phyloP scores from a whole-genome alignment of 2,329 filamentous ascomycete genomes.

The Exophiala xenobiotica region DNA sequence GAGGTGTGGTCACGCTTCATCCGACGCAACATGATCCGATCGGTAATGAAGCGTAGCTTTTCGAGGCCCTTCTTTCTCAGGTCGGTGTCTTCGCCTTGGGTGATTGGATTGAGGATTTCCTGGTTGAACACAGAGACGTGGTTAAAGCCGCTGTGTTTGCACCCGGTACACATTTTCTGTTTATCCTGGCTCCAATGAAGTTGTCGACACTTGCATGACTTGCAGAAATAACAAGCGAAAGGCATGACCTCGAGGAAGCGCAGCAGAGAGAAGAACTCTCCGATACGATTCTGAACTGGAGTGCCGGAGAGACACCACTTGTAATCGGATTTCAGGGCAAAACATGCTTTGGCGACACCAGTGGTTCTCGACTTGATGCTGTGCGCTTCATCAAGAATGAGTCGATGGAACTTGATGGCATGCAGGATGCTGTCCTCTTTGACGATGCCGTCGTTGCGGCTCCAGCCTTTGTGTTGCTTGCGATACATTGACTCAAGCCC shows the following conservation, averaged over 20 bases:
- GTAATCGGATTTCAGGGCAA: constrained; percentile 80
- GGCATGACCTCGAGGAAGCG: constrained; percentile 86
- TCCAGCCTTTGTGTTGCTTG: constrained; percentile 89
- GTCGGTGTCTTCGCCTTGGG: constrained; percentile 53
- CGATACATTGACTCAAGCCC: constrained; percentile 86
- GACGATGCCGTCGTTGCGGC: constrained; percentile 72
- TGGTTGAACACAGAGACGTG: constrained; percentile 88
- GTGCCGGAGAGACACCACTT: constrained; percentile 97
- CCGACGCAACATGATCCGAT: constrained; percentile 91
- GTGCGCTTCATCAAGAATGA: constrained; percentile 93
- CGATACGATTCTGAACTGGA: constrained; percentile 93
- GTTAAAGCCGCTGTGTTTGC: constrained; percentile 64
- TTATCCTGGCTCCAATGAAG: constrained; percentile 81
- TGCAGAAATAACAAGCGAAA: constrained; percentile 93
- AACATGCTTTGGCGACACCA: constrained; percentile 91
- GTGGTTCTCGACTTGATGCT: constrained; percentile 83
- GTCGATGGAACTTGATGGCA: constrained; percentile 79
- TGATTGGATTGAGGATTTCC: constrained; percentile 81
- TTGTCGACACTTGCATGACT: constrained; percentile 74
- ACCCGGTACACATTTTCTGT: constrained; percentile 68
- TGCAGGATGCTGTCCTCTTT: constrained; percentile 81
- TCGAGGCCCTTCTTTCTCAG: constrained; percentile 69
- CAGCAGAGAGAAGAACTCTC: constrained; percentile 92
- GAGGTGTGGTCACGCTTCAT: constrained; percentile 91
- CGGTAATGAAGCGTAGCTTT: constrained; percentile 84